Evolutionary conservation across 2,329 filamentous ascomycete species (phyloP).

Genomic region (Xylariales sp.): DNA sequence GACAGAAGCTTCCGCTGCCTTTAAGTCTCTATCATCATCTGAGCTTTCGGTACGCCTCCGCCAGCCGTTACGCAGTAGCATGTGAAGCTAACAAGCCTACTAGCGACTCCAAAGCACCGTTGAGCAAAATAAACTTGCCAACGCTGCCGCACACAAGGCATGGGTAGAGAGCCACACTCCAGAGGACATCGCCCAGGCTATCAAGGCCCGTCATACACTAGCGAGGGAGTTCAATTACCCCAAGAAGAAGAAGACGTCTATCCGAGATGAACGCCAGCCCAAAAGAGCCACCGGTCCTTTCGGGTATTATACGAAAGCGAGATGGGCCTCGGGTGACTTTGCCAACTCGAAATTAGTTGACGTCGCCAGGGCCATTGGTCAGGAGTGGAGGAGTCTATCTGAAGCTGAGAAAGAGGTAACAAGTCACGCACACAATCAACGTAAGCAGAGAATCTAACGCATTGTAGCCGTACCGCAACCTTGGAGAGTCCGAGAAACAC

Average conservation of each 20-base stretch:
- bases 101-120: constrained; percentile 33
- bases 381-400: constrained; percentile 40
- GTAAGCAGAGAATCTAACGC: constrained; percentile 11
- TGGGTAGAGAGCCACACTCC: constrained; percentile 44
- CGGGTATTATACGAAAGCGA: constrained; percentile 32
- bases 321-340: constrained; percentile 28
- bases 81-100: constrained; percentile 4
- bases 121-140: constrained; percentile 35
- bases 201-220: constrained; percentile 40
- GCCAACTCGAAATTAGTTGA: constrained; percentile 13
- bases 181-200: constrained; percentile 39
- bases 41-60: constrained; percentile 42
- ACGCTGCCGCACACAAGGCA: constrained; percentile 34
- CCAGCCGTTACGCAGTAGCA: not conserved
- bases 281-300: constrained; percentile 31
- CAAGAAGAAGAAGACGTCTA: constrained; percentile 17
- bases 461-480: constrained; percentile 30
- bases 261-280: constrained; percentile 46
- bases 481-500: too few species aligned
- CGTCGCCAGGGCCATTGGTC: constrained; percentile 18
- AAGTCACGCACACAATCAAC: constrained; percentile 7
- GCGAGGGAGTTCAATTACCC: constrained; percentile 29
- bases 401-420: constrained; percentile 38
- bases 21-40: constrained; percentile 32
- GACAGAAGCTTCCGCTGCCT: constrained; percentile 28